phyloP scores from a whole-genome alignment of 441 rosid species.

The Aquilaria agallochum region DNA sequence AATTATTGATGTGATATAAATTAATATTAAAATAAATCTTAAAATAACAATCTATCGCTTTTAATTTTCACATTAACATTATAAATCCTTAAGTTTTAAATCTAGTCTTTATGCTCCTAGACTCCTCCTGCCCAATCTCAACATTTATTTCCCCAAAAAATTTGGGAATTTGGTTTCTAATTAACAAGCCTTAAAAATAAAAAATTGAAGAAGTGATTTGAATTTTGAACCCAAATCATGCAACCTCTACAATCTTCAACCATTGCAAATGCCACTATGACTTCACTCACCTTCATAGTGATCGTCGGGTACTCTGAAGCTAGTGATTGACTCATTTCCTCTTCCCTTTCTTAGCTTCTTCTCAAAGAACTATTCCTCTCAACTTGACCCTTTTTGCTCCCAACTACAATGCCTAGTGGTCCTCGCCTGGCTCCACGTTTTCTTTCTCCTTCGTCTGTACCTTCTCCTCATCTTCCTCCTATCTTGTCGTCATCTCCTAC shows the following conservation, averaged over 20 bases:
- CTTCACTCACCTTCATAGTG: constrained; percentile 49
- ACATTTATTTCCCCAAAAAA: too few species aligned
- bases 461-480: constrained; percentile 30
- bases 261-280: too few species aligned
- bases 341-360: constrained; percentile 5
- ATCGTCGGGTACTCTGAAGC: constrained; percentile 43
- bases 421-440: constrained; percentile 34
- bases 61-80: too few species aligned
- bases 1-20: too few species aligned
- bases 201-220: neutral
- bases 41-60: too few species aligned
- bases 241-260: too few species aligned
- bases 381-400: constrained; percentile 40
- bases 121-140: too few species aligned
- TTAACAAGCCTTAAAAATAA: too few species aligned
- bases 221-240: neutral
- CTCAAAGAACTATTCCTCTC: constrained; percentile 19
- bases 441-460: constrained; percentile 30
- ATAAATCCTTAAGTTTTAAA: too few species aligned
- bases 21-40: too few species aligned
- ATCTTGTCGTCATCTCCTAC: constrained; percentile 38
- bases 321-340: constrained; percentile 28
- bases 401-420: constrained; percentile 25
- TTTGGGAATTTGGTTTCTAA: too few species aligned
- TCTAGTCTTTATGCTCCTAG: too few species aligned